Evolutionary conservation across 805 yeast genomes (phyloP).

Genomic region (Schwanniomyces occidentalis): DNA sequence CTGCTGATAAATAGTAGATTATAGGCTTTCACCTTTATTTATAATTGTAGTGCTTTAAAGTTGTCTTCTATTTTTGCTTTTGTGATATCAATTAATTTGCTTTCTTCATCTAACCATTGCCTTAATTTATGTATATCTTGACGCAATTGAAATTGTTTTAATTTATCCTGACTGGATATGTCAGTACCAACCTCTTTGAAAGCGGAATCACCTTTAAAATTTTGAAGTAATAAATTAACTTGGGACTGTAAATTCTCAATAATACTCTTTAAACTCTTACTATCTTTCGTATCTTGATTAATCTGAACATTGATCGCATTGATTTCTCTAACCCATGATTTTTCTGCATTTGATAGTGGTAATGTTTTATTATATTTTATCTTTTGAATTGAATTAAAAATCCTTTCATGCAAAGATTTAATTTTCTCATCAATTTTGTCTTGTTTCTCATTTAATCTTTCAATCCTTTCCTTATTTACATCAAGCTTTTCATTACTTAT

Average conservation of each 20-base stretch:
- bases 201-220: conserved; percentile 1
- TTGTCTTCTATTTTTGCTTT: conserved; percentile 14
- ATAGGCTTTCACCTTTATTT: too few relatives aligned
- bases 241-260: conserved; percentile 20
- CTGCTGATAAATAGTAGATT: too few relatives aligned
- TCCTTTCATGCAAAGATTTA: conserved; percentile 18
- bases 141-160: conserved; percentile 18
- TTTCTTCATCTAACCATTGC: conserved; percentile 21
- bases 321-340: conserved; percentile 38
- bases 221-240: conserved; percentile 15
- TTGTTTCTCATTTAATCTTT: conserved; percentile 19
- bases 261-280: conserved; percentile 10
- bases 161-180: conserved; percentile 2
- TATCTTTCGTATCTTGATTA: conserved; percentile 8
- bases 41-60: conserved; percentile 2
- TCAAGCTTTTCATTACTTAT: neutral
- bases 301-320: conserved; percentile 21
- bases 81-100: conserved; percentile 14
- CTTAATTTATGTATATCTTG: conserved; percentile 15
- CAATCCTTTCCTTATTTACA: conserved; percentile 11
- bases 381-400: conserved; percentile 23
- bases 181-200: conserved; percentile 1
- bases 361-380: conserved; percentile 19
- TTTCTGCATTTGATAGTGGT: conserved; percentile 37
- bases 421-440: conserved; percentile 19